Evolutionary conservation across 257 asterid genomes (phyloP).

Genomic region (Striga asiatica): DNA sequence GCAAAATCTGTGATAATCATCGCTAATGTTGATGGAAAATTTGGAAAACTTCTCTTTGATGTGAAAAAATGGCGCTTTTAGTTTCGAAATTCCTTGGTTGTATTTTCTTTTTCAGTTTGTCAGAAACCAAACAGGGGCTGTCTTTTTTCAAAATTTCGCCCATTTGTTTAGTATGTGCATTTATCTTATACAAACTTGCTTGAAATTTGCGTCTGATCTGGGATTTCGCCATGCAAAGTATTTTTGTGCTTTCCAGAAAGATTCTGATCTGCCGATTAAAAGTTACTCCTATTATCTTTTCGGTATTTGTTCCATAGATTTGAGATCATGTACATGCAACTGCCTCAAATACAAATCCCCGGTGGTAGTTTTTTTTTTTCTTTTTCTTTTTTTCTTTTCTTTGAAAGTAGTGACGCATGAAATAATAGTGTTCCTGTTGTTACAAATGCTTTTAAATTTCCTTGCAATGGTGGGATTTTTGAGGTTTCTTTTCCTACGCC

Average conservation of each 20-base stretch:
- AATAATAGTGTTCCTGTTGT: not conserved
- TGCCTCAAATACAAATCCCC: not conserved
- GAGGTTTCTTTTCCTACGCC: slow-evolving; percentile 13
- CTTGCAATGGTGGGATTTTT: slow-evolving; percentile 18
- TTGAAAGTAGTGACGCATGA: slow-evolving; percentile 9
- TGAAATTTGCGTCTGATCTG: slow-evolving; percentile 34
- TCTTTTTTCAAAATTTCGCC: no score
- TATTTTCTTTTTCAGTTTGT: no score
- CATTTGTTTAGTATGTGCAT: not conserved
- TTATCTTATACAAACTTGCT: not conserved
- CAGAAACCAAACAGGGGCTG: no score
- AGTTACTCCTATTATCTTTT: not conserved
- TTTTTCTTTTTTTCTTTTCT: not conserved
- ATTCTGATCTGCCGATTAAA: slow-evolving; percentile 19
- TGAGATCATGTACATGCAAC: slow-evolving; percentile 22
- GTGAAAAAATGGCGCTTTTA: no score
- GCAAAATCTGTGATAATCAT: no score
- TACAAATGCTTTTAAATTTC: slow-evolving; percentile 17
- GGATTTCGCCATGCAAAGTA: slow-evolving; percentile 17
- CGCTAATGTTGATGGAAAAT: no score
- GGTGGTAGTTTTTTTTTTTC: not conserved
- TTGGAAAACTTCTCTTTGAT: no score
- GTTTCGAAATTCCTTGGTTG: no score
- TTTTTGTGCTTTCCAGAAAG: slow-evolving; percentile 11
- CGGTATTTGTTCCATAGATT: slow-evolving; percentile 16